A percentile compares a stretch with the other conserved stretches of the same genome.
phyloP scores from a whole-genome alignment of 1,284 basidiomycete genomes.

The Fomitopsis betulina region DNA sequence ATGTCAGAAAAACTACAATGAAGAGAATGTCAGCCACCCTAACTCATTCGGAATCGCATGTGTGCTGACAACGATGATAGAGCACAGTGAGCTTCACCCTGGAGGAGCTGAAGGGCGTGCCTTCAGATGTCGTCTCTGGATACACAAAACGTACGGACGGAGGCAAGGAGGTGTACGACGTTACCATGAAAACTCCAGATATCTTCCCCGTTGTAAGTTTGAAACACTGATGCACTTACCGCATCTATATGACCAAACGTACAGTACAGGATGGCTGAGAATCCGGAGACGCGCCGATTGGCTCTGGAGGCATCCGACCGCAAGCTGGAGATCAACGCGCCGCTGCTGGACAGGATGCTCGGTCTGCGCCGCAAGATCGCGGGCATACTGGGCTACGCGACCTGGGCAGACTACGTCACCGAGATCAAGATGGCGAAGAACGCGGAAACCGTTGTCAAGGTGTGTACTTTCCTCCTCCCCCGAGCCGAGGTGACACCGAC shows the following conservation, averaged over 20 bases:
- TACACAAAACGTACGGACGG: slow-evolving; percentile 61
- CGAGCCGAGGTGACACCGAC: too few species aligned
- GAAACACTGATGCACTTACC: neutral
- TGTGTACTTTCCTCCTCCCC: neutral
- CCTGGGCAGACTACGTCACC: slow-evolving; percentile 78
- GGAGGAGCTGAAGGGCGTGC: slow-evolving; percentile 76
- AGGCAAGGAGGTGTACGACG: slow-evolving; percentile 55
- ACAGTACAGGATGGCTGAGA: slow-evolving; percentile 75
- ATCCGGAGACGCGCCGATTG: slow-evolving; percentile 59
- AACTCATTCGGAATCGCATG: neutral
- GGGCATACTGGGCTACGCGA: slow-evolving; percentile 64
- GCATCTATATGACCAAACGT: neutral
- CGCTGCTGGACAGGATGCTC: slow-evolving; percentile 60
- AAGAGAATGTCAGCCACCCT: slow-evolving; percentile 58
- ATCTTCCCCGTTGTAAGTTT: slow-evolving; percentile 67
- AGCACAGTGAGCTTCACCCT: slow-evolving; percentile 58
- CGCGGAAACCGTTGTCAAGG: slow-evolving; percentile 23
- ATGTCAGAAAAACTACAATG: slow-evolving; percentile 77
- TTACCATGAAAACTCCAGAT: slow-evolving; percentile 73
- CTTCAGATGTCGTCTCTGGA: slow-evolving; percentile 70
- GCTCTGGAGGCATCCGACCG: slow-evolving; percentile 66
- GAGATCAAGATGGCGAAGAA: slow-evolving; percentile 84
- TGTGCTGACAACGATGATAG: slow-evolving; percentile 28
- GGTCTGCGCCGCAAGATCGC: slow-evolving; percentile 67
- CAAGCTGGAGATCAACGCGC: slow-evolving; percentile 64